phyloP scores from a whole-genome alignment of 2,329 filamentous ascomycete genomes.

The Colletotrichum tofieldiae region DNA sequence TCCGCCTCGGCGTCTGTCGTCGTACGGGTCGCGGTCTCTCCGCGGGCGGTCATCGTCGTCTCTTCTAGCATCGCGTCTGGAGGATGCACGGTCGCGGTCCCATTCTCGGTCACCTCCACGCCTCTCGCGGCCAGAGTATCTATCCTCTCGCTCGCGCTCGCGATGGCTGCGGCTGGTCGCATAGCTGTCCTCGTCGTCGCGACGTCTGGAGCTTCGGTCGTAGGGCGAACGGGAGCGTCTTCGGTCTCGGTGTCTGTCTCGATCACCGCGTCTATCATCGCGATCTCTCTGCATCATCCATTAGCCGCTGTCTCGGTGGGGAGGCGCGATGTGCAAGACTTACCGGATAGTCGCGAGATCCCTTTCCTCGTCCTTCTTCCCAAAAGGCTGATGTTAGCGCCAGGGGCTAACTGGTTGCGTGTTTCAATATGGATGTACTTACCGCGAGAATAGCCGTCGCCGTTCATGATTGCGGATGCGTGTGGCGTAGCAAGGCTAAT shows the following conservation, averaged over 20 bases:
- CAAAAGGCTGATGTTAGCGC: slow-evolving; percentile 33
- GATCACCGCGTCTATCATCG: slow-evolving; percentile 53
- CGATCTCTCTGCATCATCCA: slow-evolving; percentile 49
- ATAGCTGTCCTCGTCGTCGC: slow-evolving; percentile 87
- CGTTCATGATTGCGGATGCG: slow-evolving; percentile 42
- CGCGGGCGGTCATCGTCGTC: slow-evolving; percentile 76
- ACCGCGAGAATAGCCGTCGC: slow-evolving; percentile 45
- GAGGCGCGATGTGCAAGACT: background rate
- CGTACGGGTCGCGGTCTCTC: slow-evolving; percentile 68
- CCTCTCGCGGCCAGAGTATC: slow-evolving; percentile 82
- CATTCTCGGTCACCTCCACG: slow-evolving; percentile 75
- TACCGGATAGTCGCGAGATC: slow-evolving; percentile 44
- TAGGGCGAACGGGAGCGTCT: slow-evolving; percentile 91
- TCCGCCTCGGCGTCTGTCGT: slow-evolving; percentile 68
- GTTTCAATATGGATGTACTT: slow-evolving; percentile 10
- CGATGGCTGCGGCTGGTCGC: slow-evolving; percentile 94
- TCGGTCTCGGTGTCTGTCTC: slow-evolving; percentile 68
- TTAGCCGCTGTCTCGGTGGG: background rate
- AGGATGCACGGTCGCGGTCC: slow-evolving; percentile 78
- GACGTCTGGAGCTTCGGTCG: slow-evolving; percentile 77
- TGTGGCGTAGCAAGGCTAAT: slow-evolving; percentile 31
- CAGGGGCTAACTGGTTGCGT: background rate
- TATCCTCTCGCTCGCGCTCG: slow-evolving; percentile 93
- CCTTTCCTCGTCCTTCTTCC: slow-evolving; percentile 43
- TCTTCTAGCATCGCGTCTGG: slow-evolving; percentile 74